These are phyloP conservation scores for Rutstroemia sp. DNA, from an alignment of 2,329 filamentous ascomycete species.

Conservation along the genomic window DNA sequence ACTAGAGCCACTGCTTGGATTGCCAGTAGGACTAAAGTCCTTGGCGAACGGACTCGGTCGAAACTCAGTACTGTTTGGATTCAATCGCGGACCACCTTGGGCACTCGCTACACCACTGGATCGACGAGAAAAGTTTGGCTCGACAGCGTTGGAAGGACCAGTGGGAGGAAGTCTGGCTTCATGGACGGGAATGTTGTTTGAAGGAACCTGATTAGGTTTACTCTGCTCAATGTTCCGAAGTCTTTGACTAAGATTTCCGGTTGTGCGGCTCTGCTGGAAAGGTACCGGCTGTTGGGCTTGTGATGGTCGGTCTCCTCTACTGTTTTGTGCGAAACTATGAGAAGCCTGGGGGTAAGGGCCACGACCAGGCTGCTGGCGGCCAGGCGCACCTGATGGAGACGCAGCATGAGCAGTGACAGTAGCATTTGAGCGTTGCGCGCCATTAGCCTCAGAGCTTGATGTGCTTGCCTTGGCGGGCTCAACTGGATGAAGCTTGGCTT, in stretches of 20 bases:
- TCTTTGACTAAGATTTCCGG: conserved; percentile 21
- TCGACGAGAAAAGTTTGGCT: conserved; percentile 47
- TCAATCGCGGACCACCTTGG: conserved; percentile 48
- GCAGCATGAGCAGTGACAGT: conserved; percentile 36
- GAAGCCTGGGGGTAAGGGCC: conserved; percentile 36
- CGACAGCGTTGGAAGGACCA: conserved; percentile 55
- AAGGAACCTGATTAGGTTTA: conserved; percentile 18
- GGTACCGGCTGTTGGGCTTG: conserved; percentile 21
- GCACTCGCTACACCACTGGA: conserved; percentile 44
- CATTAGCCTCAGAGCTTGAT: conserved; percentile 39
- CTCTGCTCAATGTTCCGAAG: conserved; percentile 25
- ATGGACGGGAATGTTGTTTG: conserved; percentile 27
- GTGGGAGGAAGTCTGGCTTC: conserved; percentile 68
- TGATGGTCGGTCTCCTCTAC: conserved; percentile 21
- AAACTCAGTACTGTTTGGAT: conserved; percentile 69
- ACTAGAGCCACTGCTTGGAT: conserved; percentile 60
- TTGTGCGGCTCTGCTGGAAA: conserved; percentile 17
- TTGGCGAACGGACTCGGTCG: conserved; percentile 75
- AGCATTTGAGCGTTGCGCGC: conserved; percentile 33
- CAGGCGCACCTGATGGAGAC: conserved; percentile 21
- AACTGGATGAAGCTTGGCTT: conserved; percentile 39
- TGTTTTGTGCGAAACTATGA: conserved; percentile 31
- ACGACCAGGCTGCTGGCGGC: conserved; percentile 25
- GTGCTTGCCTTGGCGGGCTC: conserved; percentile 36
- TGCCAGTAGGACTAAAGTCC: conserved; percentile 66